Percentiles rank a stretch among this genome's conserved stretches.
These are phyloP conservation scores for Mycena venus DNA, from an alignment of 768 basidiomycete species.

Conservation along the genomic window DNA sequence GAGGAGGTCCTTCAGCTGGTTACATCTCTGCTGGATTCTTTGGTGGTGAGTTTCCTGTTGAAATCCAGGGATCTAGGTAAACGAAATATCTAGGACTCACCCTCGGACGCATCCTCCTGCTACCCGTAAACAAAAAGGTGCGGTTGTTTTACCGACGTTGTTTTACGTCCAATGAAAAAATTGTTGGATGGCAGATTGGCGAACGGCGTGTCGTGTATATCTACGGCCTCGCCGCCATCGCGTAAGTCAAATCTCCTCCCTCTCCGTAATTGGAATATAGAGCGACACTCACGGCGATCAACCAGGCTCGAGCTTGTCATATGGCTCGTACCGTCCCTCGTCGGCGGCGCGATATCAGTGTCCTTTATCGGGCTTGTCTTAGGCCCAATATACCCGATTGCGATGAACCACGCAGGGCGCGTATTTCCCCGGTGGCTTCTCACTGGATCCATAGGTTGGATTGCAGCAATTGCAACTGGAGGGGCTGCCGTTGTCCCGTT, in stretches of 20 bases:
- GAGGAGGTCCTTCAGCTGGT: too few species aligned
- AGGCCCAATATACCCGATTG: conserved; percentile 69
- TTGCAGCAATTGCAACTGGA: conserved; percentile 64
- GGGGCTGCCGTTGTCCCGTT: conserved; percentile 68
- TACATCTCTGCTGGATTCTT: too few species aligned
- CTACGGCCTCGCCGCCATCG: conserved; percentile 53
- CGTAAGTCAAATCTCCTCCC: conserved; percentile 24
- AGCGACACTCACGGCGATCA: background rate
- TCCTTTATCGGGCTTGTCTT: conserved; percentile 63
- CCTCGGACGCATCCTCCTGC: conserved; percentile 50
- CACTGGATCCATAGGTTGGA: conserved; percentile 61
- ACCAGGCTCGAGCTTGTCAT: conserved; percentile 62
- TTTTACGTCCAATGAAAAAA: too few species aligned
- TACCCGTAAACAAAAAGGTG: too few species aligned
- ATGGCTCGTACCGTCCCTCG: conserved; percentile 64
- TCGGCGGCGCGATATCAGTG: conserved; percentile 63
- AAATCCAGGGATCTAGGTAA: too few species aligned
- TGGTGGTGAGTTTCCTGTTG: too few species aligned
- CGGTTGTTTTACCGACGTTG: too few species aligned
- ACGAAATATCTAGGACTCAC: too few species aligned
- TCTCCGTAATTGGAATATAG: background rate
- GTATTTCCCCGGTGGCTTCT: conserved; percentile 70
- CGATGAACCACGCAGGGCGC: conserved; percentile 67
- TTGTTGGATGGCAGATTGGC: conserved; percentile 52
- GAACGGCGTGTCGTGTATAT: conserved; percentile 53